Conservation (phyloP, 1,139 yeast genomes). For the Candida mesenterica region DNA sequence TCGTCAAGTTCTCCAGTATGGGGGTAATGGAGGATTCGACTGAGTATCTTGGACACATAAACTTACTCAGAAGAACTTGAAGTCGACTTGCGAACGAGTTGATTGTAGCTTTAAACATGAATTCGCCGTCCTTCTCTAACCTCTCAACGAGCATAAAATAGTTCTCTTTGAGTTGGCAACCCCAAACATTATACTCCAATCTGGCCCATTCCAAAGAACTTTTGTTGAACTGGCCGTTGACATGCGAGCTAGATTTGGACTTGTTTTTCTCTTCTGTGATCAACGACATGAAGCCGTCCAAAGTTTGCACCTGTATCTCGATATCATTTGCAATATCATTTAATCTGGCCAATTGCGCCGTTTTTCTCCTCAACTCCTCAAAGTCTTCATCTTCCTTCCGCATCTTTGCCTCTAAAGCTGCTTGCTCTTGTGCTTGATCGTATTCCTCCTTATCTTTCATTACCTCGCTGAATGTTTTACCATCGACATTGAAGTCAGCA, state of each 20-base stretch:
- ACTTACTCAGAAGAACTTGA: slow-evolving; percentile 8
- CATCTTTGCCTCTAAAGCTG: slow-evolving; percentile 12
- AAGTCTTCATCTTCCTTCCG: slow-evolving; percentile 19
- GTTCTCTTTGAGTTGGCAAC: slow-evolving; percentile 16
- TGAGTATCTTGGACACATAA: slow-evolving; percentile 4
- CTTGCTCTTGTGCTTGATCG: slow-evolving; percentile 15
- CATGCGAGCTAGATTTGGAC: slow-evolving; percentile 12
- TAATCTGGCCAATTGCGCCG: slow-evolving; percentile 14
- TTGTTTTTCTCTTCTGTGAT: slow-evolving; percentile 15
- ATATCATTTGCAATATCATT: slow-evolving; percentile 17
- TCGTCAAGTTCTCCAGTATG: slow-evolving; percentile 2
- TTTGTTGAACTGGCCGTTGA: slow-evolving; percentile 16
- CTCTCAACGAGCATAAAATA: slow-evolving; percentile 20
- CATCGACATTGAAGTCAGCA: slow-evolving; percentile 29
- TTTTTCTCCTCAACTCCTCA: slow-evolving; percentile 11
- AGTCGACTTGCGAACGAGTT: slow-evolving; percentile 14
- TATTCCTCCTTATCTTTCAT: slow-evolving; percentile 23
- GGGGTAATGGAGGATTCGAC: neutral
- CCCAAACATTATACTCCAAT: slow-evolving; percentile 36
- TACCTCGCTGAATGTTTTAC: slow-evolving; percentile 30
- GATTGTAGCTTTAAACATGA: slow-evolving; percentile 17
- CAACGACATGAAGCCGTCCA: slow-evolving; percentile 34
- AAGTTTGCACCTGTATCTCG: slow-evolving; percentile 24
- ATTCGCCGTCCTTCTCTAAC: slow-evolving; percentile 7
- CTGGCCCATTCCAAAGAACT: slow-evolving; percentile 28